Base-by-base conservation (phyloP, 2,329 filamentous ascomycete genomes). In the Boeremia lycopersici region DNA sequence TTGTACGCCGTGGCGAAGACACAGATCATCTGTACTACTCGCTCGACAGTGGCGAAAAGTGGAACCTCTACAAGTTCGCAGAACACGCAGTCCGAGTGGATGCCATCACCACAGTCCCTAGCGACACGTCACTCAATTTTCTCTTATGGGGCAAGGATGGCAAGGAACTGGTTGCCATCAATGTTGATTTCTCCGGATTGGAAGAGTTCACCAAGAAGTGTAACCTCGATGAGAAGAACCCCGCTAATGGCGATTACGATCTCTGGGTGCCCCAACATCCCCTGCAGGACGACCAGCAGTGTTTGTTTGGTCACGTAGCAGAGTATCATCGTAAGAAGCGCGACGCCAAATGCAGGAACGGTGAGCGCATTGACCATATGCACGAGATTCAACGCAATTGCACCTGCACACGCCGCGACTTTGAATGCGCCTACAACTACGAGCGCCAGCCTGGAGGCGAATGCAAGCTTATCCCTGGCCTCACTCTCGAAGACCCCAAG, bases 361-460 rank as follows among this genome's bases (percentile, higher is more conserved):
- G 89, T 46, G 83, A 84, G 72, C 84, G 83, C 59, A 84, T 96
- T 56, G 71, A 78, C 17, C 66, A 71, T 60, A 80, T 93, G 25
- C 88, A 93, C 75, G 83, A 84, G 62, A 87, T 90, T 62, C 78
- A 78, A 15, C 78, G 83, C 60, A 91, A 96, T 73, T 99, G 95
- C 80, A 82, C 84, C 55, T 99, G 95, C 77, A 89, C 86, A 8
- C 83, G 91, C 47, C 83, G 86, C 54, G 95, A 99, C 76, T 99
- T 88, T 72, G 95, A 99, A 82, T 99, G 91, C 77, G 93, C 96
- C 72, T 99, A 91, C 82, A 99, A 99, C 76, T 99, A 86, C 75
- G 88, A 98, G 72, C 85, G 89, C 41, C 85, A 90, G 74, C 82
- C 79, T 26, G 89, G 93, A 69, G 89, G 89, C 42, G 86, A 89